Percentiles rank a stretch among this genome's conserved stretches.
Conservation (phyloP, 108 stramenopile species). For the Schizochytrium sp. region DNA sequence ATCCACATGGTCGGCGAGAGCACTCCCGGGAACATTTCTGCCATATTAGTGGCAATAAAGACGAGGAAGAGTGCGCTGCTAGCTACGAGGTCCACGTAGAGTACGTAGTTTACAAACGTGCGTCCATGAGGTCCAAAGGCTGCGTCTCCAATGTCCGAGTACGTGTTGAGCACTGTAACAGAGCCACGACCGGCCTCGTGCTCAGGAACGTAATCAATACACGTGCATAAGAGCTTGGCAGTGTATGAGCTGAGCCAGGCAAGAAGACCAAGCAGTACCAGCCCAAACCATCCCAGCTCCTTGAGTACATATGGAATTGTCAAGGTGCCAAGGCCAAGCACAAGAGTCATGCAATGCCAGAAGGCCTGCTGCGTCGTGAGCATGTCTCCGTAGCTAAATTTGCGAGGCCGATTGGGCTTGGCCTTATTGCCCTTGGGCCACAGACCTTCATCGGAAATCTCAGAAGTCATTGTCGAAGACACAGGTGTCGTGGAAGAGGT, state of each 20-base stretch:
- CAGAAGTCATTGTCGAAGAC: background rate
- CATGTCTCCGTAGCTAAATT: constrained; percentile 52
- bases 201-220: constrained; percentile 56
- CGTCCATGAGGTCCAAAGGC: constrained; percentile 55
- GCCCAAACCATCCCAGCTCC: constrained; percentile 48
- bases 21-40: constrained; percentile 16
- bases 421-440: constrained; percentile 56
- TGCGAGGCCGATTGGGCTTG: constrained; percentile 31
- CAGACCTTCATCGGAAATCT: constrained; percentile 28
- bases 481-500: too few species aligned
- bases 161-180: constrained; percentile 56
- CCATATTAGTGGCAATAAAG: constrained; percentile 53
- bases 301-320: constrained; percentile 49
- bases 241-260: constrained; percentile 59
- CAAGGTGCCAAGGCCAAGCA: constrained; percentile 47
- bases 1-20: constrained; percentile 13
- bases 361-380: constrained; percentile 58
- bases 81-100: constrained; percentile 50
- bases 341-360: constrained; percentile 61
- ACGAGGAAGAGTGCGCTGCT: constrained; percentile 60
- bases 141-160: constrained; percentile 45
- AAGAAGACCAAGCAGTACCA: background rate
- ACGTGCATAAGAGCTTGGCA: constrained; percentile 50
- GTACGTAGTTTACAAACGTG: constrained; percentile 59
- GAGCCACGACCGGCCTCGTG: background rate